Evolutionary conservation across 495 filamentous ascomycete genomes (phyloP).

Genomic region (Penicillium turbatum): DNA sequence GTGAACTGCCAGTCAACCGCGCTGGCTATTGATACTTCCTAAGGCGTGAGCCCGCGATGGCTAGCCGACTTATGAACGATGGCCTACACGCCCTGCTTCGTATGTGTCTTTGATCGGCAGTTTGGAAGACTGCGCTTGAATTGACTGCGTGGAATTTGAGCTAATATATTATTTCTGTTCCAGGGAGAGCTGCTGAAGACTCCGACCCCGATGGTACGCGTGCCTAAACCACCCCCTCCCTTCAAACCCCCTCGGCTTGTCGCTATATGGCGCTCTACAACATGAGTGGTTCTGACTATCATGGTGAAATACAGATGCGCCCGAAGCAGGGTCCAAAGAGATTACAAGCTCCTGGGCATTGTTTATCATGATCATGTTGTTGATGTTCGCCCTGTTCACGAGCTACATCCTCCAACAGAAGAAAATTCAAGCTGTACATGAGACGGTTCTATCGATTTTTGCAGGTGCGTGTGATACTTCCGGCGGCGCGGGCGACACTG

Average conservation of each 20-base stretch:
- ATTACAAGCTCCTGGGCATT: slow-evolving; percentile 93
- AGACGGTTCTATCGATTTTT: slow-evolving; percentile 97
- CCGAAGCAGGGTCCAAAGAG: slow-evolving; percentile 74
- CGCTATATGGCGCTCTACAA: neutral
- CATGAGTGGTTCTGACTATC: slow-evolving; percentile 19
- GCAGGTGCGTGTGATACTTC: slow-evolving; percentile 62
- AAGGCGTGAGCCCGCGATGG: slow-evolving; percentile 33
- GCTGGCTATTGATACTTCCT: slow-evolving; percentile 22
- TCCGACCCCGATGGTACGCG: slow-evolving; percentile 51
- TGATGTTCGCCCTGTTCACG: slow-evolving; percentile 91
- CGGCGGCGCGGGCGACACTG: neutral
- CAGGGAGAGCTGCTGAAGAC: slow-evolving; percentile 39
- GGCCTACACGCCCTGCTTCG: slow-evolving; percentile 38
- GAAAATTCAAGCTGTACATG: slow-evolving; percentile 95
- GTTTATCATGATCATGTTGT: slow-evolving; percentile 88
- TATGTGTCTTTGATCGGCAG: slow-evolving; percentile 22
- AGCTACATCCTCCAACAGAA: slow-evolving; percentile 93
- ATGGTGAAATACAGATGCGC: slow-evolving; percentile 36
- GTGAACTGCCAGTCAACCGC: slow-evolving; percentile 31
- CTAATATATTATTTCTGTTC: slow-evolving; percentile 18
- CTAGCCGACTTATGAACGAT: slow-evolving; percentile 36
- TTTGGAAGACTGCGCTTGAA: neutral
- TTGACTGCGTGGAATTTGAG: neutral
- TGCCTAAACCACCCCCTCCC: slow-evolving; percentile 5
- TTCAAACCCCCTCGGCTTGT: neutral